Conservation (phyloP, 257 asterid species). For the Solanum verrucosum region DNA sequence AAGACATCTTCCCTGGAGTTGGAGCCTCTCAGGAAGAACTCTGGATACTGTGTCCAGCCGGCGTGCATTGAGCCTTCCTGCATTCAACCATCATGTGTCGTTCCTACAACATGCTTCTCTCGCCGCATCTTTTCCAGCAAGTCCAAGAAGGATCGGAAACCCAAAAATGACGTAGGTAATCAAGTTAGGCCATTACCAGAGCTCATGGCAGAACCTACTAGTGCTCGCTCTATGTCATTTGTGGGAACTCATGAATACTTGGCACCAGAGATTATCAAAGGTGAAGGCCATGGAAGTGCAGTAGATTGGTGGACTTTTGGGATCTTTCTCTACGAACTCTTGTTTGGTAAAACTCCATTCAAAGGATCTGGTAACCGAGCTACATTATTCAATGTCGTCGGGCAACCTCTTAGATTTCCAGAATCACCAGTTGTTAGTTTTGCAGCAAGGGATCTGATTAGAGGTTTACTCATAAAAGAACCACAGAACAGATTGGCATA, state of each 20-base stretch:
- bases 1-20: slow-evolving; percentile 14
- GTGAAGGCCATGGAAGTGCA: slow-evolving; percentile 41
- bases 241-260: slow-evolving; percentile 38
- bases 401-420: slow-evolving; percentile 34
- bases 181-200: slow-evolving; percentile 33
- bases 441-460: slow-evolving; percentile 32
- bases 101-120: slow-evolving; percentile 27
- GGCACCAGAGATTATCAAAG: slow-evolving; percentile 40
- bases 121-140: slow-evolving; percentile 26
- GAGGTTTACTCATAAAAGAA: slow-evolving; percentile 35
- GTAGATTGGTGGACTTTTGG: slow-evolving; percentile 46
- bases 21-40: slow-evolving; percentile 16
- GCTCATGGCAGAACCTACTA: slow-evolving; percentile 34
- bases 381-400: slow-evolving; percentile 32
- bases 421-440: slow-evolving; percentile 33
- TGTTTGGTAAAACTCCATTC: slow-evolving; percentile 37
- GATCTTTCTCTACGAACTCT: slow-evolving; percentile 27
- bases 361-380: slow-evolving; percentile 42
- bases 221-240: slow-evolving; percentile 40
- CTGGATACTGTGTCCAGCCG: slow-evolving; percentile 23
- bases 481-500: slow-evolving; percentile 35
- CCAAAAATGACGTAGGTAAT: slow-evolving; percentile 20
- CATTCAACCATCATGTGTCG: slow-evolving; percentile 30
- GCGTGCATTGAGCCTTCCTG: slow-evolving; percentile 25
- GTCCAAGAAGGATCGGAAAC: slow-evolving; percentile 22